phyloP scores from a whole-genome alignment of 129 eudicot species.

The Daucus carota region DH1_v3.0 NC_030389.2:39828001-39828500 shows the following conservation, averaged over 20 bases:
- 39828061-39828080: slow-evolving; percentile 46
- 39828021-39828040: slow-evolving; percentile 62
- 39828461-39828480: background rate
- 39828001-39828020: slow-evolving; percentile 38
- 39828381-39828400: background rate
- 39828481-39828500: background rate
- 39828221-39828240: slow-evolving; percentile 75
- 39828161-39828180: slow-evolving; percentile 89
- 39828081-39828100: slow-evolving; percentile 35
- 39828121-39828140: slow-evolving; percentile 57
- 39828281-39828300: slow-evolving; percentile 11
- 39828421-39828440: background rate
- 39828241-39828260: slow-evolving; percentile 60
- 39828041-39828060: slow-evolving; percentile 59
- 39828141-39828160: slow-evolving; percentile 70
- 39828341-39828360: background rate
- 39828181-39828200: slow-evolving; percentile 86
- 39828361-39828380: background rate
- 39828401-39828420: background rate
- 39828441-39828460: background rate
- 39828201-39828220: slow-evolving; percentile 97
- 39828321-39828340: background rate
- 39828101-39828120: slow-evolving; percentile 45
- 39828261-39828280: slow-evolving; percentile 25
- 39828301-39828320: background rate